A percentile compares a stretch with the other conserved stretches of the same genome.
Conservation (phyloP, 2,329 filamentous ascomycete species). For the Fusarium sp. region DNA sequence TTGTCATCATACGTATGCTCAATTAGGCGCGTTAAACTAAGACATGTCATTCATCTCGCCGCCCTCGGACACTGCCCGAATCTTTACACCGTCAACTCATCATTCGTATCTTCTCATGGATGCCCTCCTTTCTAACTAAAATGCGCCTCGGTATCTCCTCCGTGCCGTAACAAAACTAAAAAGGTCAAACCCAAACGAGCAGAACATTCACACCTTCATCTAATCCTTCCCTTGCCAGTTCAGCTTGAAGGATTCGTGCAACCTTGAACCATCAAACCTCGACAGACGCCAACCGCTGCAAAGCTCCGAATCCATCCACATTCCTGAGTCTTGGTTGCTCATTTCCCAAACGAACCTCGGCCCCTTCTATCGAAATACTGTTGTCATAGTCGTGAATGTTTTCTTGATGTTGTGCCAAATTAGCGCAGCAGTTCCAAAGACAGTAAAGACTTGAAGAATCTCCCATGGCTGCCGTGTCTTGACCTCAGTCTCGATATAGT, state of each 20-base stretch:
- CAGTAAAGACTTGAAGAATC: slow-evolving; percentile 65
- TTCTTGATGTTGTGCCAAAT: slow-evolving; percentile 56
- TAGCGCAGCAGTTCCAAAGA: slow-evolving; percentile 60
- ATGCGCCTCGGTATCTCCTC: slow-evolving; percentile 41
- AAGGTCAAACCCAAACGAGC: slow-evolving; percentile 13
- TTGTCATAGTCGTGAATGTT: slow-evolving; percentile 41
- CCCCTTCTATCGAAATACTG: slow-evolving; percentile 37
- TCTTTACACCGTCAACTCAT: slow-evolving; percentile 19
- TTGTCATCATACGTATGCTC: slow-evolving; percentile 2
- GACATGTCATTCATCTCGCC: slow-evolving; percentile 3
- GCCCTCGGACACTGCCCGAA: slow-evolving; percentile 41
- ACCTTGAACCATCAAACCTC: slow-evolving; percentile 2
- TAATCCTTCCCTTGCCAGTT: slow-evolving; percentile 1
- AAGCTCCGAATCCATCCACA: slow-evolving; percentile 5
- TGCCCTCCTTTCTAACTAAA: slow-evolving; percentile 1
- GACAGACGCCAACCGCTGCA: background rate
- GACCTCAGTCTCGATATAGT: slow-evolving; percentile 70
- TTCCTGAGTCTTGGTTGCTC: background rate
- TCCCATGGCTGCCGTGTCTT: slow-evolving; percentile 66
- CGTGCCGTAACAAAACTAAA: slow-evolving; percentile 4
- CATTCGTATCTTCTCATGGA: slow-evolving; percentile 9
- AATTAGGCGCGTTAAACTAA: background rate
- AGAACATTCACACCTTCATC: slow-evolving; percentile 14
- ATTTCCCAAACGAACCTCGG: slow-evolving; percentile 1
- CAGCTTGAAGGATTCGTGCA: slow-evolving; percentile 9